Evolutionary conservation across 108 stramenopile species (phyloP).

Genomic region (Hondaea fermentalgiana): DNA sequence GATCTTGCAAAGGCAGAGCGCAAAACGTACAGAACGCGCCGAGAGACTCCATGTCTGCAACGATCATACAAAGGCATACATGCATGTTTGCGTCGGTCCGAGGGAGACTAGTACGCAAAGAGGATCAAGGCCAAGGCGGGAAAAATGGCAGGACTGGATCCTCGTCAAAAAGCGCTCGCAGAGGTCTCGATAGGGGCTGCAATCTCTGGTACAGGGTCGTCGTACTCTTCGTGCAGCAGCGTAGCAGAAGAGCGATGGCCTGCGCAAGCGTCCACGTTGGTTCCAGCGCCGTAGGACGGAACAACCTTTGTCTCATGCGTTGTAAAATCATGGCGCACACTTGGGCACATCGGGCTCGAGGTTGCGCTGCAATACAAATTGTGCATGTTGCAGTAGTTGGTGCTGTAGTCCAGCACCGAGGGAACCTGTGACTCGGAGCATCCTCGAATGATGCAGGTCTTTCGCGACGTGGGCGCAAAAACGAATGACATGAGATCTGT

Average conservation of each 20-base stretch:
- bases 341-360: neutral
- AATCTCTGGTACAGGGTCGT: too few species aligned
- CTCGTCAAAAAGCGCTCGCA: too few species aligned
- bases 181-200: too few species aligned
- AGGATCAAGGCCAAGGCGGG: too few species aligned
- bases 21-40: too few species aligned
- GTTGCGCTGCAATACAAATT: constrained; percentile 16
- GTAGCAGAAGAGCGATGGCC: neutral
- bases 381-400: constrained; percentile 40
- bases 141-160: too few species aligned
- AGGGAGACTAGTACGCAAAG: too few species aligned
- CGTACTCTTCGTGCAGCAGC: too few species aligned
- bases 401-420: constrained; percentile 27
- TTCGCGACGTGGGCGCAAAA: neutral
- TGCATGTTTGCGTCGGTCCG: too few species aligned
- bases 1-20: too few species aligned
- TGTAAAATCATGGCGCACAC: neutral
- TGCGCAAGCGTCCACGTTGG: neutral
- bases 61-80: too few species aligned
- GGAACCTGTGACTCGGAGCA: constrained; percentile 32
- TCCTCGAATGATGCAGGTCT: neutral
- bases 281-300: neutral
- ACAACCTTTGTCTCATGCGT: neutral
- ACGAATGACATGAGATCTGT: constrained; percentile 25
- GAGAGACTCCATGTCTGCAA: too few species aligned